Percentiles rank a stretch among this genome's conserved stretches.
Evolutionary conservation across 148 eudicot species (phyloP).

Genomic region (Vaccinium darrowii): DNA sequence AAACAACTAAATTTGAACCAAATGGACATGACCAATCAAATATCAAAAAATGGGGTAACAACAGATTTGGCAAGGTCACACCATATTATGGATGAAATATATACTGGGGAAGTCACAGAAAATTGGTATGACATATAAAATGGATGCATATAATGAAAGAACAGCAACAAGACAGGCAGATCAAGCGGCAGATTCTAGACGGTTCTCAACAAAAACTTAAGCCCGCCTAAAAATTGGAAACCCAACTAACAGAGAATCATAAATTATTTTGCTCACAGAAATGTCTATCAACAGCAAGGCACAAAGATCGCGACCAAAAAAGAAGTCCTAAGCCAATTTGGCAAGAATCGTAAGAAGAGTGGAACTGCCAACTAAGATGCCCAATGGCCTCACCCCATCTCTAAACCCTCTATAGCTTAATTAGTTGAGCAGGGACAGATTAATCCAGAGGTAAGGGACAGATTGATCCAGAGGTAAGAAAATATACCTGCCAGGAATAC

Average conservation of each 20-base stretch:
- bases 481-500: slow-evolving; percentile 89
- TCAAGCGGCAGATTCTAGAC: slow-evolving; percentile 9
- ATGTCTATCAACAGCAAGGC: not conserved
- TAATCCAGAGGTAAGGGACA: not conserved
- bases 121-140: not conserved
- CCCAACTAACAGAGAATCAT: not conserved
- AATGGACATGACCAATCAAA: not conserved
- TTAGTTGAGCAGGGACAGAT: not conserved
- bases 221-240: not conserved
- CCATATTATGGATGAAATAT: not conserved
- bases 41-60: not conserved
- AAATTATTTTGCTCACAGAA: not conserved
- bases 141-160: not conserved
- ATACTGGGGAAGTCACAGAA: not conserved
- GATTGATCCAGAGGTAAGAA: slow-evolving; percentile 11
- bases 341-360: not conserved
- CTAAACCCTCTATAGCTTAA: not conserved
- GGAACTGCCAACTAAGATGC: not conserved
- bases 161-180: slow-evolving; percentile 4
- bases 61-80: not conserved
- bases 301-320: slow-evolving; percentile 3
- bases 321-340: not conserved
- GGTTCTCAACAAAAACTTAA: not conserved
- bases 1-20: not conserved
- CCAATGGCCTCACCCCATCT: not conserved